phyloP scores from a whole-genome alignment of 1,284 basidiomycete genomes.

The Ustilago sp. region DNA sequence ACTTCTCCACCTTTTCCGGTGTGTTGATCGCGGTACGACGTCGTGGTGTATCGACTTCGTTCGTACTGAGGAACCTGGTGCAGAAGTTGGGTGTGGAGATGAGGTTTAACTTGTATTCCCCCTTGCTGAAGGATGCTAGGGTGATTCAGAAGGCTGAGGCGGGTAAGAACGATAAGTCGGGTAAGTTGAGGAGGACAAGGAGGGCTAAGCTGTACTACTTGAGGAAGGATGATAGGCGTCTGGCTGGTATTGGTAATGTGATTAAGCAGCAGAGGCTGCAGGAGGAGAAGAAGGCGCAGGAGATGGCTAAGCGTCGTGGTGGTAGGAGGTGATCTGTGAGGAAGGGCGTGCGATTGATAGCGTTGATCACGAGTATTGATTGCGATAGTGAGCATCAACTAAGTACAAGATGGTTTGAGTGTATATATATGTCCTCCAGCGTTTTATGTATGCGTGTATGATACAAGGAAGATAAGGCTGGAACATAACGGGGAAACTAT shows the following conservation, averaged over 20 bases:
- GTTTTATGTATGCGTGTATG: too few species aligned
- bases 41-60: slow-evolving; percentile 63
- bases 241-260: slow-evolving; percentile 57
- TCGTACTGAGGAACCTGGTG: slow-evolving; percentile 66
- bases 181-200: slow-evolving; percentile 57
- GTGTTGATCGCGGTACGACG: slow-evolving; percentile 65
- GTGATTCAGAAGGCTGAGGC: slow-evolving; percentile 63
- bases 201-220: slow-evolving; percentile 68
- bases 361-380: too few species aligned
- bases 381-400: too few species aligned
- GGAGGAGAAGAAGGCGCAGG: slow-evolving; percentile 51
- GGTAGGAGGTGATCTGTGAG: slow-evolving; percentile 24
- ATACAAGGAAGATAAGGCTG: too few species aligned
- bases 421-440: too few species aligned
- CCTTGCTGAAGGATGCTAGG: slow-evolving; percentile 65
- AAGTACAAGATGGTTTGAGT: too few species aligned
- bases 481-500: too few species aligned
- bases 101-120: slow-evolving; percentile 66
- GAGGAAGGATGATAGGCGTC: slow-evolving; percentile 61
- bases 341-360: too few species aligned
- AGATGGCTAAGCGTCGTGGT: slow-evolving; percentile 40
- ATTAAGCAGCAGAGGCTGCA: slow-evolving; percentile 58
- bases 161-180: slow-evolving; percentile 56
- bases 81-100: slow-evolving; percentile 69
- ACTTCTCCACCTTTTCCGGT: slow-evolving; percentile 64